Base-by-base conservation (phyloP, 441 rosid genomes). In the Biscutella laevigata region DNA sequence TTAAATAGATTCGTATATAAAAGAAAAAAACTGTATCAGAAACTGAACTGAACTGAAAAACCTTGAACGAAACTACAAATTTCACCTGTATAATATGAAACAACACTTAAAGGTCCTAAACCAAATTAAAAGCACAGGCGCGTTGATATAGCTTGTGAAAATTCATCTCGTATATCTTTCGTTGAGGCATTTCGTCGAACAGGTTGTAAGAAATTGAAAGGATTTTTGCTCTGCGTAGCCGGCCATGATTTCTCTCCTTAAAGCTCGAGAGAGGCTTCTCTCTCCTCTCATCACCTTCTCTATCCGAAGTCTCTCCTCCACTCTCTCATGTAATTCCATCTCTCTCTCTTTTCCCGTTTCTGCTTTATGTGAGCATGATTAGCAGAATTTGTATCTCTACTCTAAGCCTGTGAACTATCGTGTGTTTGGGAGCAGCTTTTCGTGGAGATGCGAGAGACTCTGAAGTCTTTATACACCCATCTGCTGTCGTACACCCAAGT, bases 401-500 rank as follows among this genome's bases (percentile, higher is more conserved):
- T 50, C 29, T 48, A 22, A 45, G 11, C n/a, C 57, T 57, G 37
- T 19, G 21, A 55, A 39, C 16, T 4, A 29, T 12, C 14, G 16
- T 50, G 41, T 57, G 22, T 16, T 15, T 36, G 44, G 17, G 26
- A 35, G 19, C 77, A 80, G 86, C 69, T 73, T 57, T 37, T 58
- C 61, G 51, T 7, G 62, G 56, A 44, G 71, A 68, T 41, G 48
- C 48, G n/a, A 51, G 44, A 35, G 72, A 57, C 36, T 39, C 66
- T n/a, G 51, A 66, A 39, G 61, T 64, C 48, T 60, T 70, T 48
- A 68, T 91, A 53, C 98, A 91, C 59, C 86, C 90, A n/a, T 71
- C 75, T 21, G 86, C 98, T 24, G 24, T 78, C 16, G 77, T 90
- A 59, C 96, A 91, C 66, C 91, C 96, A 22, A 66, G 71, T 43